A percentile compares a stretch with the other conserved stretches of the same genome.
phyloP scores from a whole-genome alignment of 108 stramenopile species.

The Cyclotella choctawhatcheeana region DNA sequence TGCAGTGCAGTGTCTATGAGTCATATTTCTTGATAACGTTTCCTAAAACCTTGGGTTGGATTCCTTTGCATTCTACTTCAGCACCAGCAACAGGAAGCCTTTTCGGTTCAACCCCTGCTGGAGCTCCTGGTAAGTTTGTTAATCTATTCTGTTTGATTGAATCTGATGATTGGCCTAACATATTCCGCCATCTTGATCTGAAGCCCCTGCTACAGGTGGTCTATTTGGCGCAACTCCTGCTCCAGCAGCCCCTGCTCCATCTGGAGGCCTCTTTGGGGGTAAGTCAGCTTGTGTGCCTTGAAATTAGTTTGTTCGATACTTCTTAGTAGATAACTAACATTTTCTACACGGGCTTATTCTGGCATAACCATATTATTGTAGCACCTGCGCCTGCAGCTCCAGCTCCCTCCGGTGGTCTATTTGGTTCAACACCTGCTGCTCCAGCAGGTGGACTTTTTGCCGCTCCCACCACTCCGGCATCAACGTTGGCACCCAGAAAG shows the following conservation, averaged over 20 bases:
- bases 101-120: no score
- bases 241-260: no score
- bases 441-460: constrained; percentile 41
- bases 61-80: constrained; percentile 19
- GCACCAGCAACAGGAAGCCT: constrained; percentile 53
- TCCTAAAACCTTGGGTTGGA: neutral
- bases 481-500: constrained; percentile 46
- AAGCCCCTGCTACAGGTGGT: constrained; percentile 46
- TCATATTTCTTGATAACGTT: no score
- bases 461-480: constrained; percentile 47
- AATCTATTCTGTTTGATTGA: constrained; percentile 3
- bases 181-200: constrained; percentile 48
- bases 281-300: no score
- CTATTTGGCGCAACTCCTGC: constrained; percentile 51
- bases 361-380: no score
- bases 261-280: no score
- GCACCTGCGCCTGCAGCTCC: constrained; percentile 27
- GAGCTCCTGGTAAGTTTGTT: constrained; percentile 39
- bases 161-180: neutral
- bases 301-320: no score
- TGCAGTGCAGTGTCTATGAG: no score
- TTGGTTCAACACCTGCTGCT: constrained; percentile 56
- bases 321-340: no score
- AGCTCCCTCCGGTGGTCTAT: constrained; percentile 60
- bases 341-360: no score